Evolutionary conservation across 1,139 yeast species (phyloP), one percentile per base, ranked within the genome.

Genomic region (Saccharomyces hybrid): DNA sequence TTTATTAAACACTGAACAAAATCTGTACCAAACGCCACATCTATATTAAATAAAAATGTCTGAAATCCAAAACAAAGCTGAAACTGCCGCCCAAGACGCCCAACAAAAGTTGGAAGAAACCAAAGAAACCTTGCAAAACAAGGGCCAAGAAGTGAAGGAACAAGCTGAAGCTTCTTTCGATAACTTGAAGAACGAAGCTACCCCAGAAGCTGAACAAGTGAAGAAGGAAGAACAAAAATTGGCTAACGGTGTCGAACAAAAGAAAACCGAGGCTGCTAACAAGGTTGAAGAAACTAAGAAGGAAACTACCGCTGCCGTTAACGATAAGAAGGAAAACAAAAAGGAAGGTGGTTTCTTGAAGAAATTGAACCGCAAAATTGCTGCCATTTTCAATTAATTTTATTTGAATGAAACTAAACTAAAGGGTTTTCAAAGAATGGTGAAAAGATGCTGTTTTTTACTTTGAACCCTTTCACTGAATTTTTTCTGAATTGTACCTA

Each of bases 321-420:
- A 57, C 3, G 57, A 60, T n/a, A 57, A 58, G 54, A 60, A 61
- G 54, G 59, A 60, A 29, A 63, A 66, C 49, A 60, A 60, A 68
- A 65, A 54, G 54, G 58, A 26, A 13, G 38, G 32, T 8, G 26
- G 46, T 41, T 42, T 50, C 42, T 50, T 50, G 48, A 49, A 48
- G 42, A 50, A 44, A 34, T 50, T 42, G 48, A 44, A 26, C 44
- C 28, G 34, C n/a, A 50, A 50, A 16, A 11, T 50, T 27, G 7
- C 48, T 25, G 29, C 52, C 26, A 42, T 50, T 46, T 50, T 50
- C 52, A 50, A 50, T 32, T 50, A 44, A 28, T 16, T 6, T 7
- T 4, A 19, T 3, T 38, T 9, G 6, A 38, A 16, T 38, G 44
- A 6, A n/a, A 34, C 23, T 19, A 6, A 4, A 16, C 42, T 14